These are phyloP conservation scores for Gossypium stocksii DNA, from an alignment of 345 rosid species.

Conservation along the genomic window DNA sequence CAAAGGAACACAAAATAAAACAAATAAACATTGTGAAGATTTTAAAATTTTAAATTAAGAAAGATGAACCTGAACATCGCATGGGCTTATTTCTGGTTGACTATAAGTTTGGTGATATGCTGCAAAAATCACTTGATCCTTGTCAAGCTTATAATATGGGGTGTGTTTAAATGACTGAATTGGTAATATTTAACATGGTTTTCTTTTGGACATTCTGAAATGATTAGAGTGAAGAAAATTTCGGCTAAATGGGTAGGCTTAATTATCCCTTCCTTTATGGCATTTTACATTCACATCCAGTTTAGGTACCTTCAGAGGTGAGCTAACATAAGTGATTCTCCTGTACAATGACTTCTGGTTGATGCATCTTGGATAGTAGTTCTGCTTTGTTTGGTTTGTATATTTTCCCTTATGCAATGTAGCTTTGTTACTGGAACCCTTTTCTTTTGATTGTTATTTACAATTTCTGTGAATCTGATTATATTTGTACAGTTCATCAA, in stretches of 20 bases:
- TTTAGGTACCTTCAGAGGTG: background rate
- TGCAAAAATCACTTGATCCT: background rate
- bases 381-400: background rate
- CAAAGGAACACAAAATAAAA: background rate
- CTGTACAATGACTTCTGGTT: background rate
- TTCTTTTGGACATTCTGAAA: no score
- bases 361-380: background rate
- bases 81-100: background rate
- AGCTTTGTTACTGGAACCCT: background rate
- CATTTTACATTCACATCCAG: background rate
- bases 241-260: background rate
- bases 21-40: background rate
- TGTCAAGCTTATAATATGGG: background rate
- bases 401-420: background rate
- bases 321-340: background rate
- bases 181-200: no score
- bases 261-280: background rate
- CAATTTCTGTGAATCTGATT: constrained; percentile 10
- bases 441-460: constrained; percentile 10
- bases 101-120: background rate
- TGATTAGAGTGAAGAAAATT: background rate
- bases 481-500: constrained; percentile 42
- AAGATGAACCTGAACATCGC: background rate
- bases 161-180: no score
- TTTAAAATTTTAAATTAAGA: background rate